Percentiles rank a stretch among this genome's conserved stretches.
These are phyloP conservation scores for Clavispora asparagi DNA, from an alignment of 805 yeast species.

Conservation along the genomic window DNA sequence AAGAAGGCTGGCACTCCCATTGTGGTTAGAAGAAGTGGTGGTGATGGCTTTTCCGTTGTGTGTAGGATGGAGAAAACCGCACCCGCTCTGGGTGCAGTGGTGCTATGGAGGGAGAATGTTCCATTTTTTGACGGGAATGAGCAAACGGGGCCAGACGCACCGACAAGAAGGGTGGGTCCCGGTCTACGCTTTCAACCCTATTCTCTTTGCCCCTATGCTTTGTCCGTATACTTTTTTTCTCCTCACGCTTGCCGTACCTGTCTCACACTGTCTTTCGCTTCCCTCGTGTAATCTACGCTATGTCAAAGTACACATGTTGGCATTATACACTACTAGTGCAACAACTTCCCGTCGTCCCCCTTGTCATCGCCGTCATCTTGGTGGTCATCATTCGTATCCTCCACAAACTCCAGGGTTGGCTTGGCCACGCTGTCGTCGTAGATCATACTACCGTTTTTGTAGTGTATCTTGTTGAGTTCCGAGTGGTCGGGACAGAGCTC, in stretches of 20 bases:
- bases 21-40: not conserved
- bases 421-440: constrained; percentile 5
- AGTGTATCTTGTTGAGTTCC: constrained; percentile 28
- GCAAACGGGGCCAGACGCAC: too few relatives aligned
- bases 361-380: not conserved
- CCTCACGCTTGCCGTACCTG: too few relatives aligned
- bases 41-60: not conserved
- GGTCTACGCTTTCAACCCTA: too few relatives aligned
- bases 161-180: not conserved
- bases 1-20: constrained; percentile 99
- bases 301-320: not conserved
- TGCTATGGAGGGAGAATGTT: too few relatives aligned
- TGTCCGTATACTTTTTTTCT: too few relatives aligned
- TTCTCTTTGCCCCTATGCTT: too few relatives aligned
- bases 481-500: constrained; percentile 49
- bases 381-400: constrained; percentile 5
- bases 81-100: not conserved
- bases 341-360: constrained; percentile 7
- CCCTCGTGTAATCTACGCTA: not conserved
- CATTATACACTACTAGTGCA: constrained; percentile 1
- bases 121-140: too few relatives aligned
- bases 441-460: constrained; percentile 2
- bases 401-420: constrained; percentile 2
- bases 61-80: not conserved
- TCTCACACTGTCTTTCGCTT: not conserved